A percentile compares a stretch with the other conserved stretches of the same genome.
These are phyloP conservation scores for Epichloe bromicola DNA, from an alignment of 2,329 filamentous ascomycete genomes.

Conservation along the genomic window DNA sequence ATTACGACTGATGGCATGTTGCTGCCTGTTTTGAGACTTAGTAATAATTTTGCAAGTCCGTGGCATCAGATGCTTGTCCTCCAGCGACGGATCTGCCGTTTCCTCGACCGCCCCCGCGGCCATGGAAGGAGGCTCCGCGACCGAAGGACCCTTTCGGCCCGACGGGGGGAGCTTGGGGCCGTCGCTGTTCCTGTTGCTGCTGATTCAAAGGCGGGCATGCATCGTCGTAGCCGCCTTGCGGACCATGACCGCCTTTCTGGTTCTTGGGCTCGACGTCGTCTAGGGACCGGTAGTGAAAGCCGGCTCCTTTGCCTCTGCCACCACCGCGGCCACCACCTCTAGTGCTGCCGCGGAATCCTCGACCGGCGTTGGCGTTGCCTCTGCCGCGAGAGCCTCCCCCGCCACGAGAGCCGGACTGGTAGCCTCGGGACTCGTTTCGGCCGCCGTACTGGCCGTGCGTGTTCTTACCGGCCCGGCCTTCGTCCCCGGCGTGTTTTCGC, in stretches of 20 bases:
- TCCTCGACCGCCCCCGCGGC: slow-evolving; percentile 8
- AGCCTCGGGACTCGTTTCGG: slow-evolving; percentile 27
- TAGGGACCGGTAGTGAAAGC: slow-evolving; percentile 49
- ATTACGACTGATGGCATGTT: background rate
- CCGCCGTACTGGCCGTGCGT: slow-evolving; percentile 21
- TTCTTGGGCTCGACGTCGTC: slow-evolving; percentile 48
- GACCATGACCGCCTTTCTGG: slow-evolving; percentile 28
- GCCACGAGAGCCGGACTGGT: slow-evolving; percentile 23
- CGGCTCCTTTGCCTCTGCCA: slow-evolving; percentile 34
- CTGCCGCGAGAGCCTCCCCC: slow-evolving; percentile 22
- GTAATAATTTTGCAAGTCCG: slow-evolving; percentile 30
- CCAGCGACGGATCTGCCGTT: slow-evolving; percentile 14
- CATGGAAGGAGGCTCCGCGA: background rate
- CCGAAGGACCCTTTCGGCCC: slow-evolving; percentile 6
- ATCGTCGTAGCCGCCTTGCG: slow-evolving; percentile 36
- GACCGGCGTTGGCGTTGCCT: slow-evolving; percentile 20
- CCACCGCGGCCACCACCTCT: slow-evolving; percentile 25
- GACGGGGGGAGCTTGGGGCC: slow-evolving; percentile 10
- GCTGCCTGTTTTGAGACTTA: slow-evolving; percentile 8
- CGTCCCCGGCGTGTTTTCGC: slow-evolving; percentile 43
- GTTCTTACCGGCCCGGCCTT: slow-evolving; percentile 23
- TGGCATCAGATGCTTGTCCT: slow-evolving; percentile 12
- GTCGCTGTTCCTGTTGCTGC: background rate
- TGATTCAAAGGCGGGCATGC: slow-evolving; percentile 16
- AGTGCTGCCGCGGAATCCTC: slow-evolving; percentile 25